Percentiles rank a stretch among this genome's conserved stretches.
phyloP scores from a whole-genome alignment of 1,284 basidiomycete genomes.

The Leccinum fuscescens region DNA sequence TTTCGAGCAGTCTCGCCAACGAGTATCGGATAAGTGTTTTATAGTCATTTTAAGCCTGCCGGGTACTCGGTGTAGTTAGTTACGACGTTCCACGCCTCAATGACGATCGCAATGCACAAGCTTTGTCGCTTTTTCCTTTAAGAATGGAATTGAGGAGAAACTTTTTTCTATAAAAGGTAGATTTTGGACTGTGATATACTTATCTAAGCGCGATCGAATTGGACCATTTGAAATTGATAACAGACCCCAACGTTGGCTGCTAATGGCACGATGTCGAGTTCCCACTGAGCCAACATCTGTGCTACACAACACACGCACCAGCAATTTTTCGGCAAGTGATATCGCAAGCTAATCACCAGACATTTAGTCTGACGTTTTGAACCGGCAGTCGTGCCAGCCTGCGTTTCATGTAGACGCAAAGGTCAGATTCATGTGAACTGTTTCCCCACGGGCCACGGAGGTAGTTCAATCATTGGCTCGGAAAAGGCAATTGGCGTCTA shows the following conservation, averaged over 20 bases:
- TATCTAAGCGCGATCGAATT: background rate
- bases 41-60: constrained; percentile 19
- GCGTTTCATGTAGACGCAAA: background rate
- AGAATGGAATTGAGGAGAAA: constrained; percentile 14
- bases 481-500: constrained; percentile 25
- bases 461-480: constrained; percentile 17
- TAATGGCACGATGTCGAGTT: constrained; percentile 12
- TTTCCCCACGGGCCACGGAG: constrained; percentile 11
- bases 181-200: background rate
- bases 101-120: constrained; percentile 21
- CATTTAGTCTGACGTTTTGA: background rate
- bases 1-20: constrained; percentile 1
- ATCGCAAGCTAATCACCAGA: background rate
- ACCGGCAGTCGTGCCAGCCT: background rate
- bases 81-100: constrained; percentile 22
- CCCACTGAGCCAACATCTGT: background rate
- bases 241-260: background rate
- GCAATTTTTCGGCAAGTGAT: background rate
- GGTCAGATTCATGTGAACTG: background rate
- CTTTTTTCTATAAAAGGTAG: constrained; percentile 7
- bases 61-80: constrained; percentile 23
- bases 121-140: background rate
- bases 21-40: constrained; percentile 25
- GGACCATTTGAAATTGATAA: constrained; percentile 31
- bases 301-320: background rate